Base-by-base conservation (phyloP, 1,139 yeast genomes). In the Yamadazyma pseudoaaseri region DNA sequence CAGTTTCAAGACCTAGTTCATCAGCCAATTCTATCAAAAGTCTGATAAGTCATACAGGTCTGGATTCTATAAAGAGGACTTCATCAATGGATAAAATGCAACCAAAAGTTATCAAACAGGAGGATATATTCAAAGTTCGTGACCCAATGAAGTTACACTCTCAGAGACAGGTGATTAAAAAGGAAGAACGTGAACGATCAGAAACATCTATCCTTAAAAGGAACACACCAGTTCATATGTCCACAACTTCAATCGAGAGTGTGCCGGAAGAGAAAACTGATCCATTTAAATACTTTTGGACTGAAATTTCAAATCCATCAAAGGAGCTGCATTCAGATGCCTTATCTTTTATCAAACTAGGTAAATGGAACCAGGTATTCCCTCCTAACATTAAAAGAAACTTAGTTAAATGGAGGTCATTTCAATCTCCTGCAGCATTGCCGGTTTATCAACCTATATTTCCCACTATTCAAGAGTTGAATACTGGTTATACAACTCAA, bases 391-490 rank as follows among this genome's bases (percentile, higher is more conserved):
- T 80, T 16, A 77, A 75, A 34, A 65, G 89, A 29, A 74, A 79
- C 45, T 68, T 76, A 9, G 82, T 90, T 29, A 90, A 90, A 52
- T 94, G 98, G 98, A 75, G 86, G 38, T 90, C 97, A 0, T 70
- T 94, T 36, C 84, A 87, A 22, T 79, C 96, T 0, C 99, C 99
- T 0, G 97, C 97, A 0, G 82, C 95, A 3, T 62, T 94, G 16
- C 99, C 99, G 0, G 65, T 84, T 0, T 79, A 86, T 1, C 80
- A 95, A 0, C 76, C 84, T 1, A 69, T 81, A 6, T 87, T 90
- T 49, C 97, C 97, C 0, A 60, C 81, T 0, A 62, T 69, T 4
- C 65, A 70, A 6, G 92, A 86, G 41, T 79, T 90, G 47, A 75
- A 78, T 33, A 62, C 67, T 2, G 75, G 79, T 34, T 83, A 78